Conservation (phyloP, 2,329 filamentous ascomycete species). For the Colletotrichum liaoningense region DNA sequence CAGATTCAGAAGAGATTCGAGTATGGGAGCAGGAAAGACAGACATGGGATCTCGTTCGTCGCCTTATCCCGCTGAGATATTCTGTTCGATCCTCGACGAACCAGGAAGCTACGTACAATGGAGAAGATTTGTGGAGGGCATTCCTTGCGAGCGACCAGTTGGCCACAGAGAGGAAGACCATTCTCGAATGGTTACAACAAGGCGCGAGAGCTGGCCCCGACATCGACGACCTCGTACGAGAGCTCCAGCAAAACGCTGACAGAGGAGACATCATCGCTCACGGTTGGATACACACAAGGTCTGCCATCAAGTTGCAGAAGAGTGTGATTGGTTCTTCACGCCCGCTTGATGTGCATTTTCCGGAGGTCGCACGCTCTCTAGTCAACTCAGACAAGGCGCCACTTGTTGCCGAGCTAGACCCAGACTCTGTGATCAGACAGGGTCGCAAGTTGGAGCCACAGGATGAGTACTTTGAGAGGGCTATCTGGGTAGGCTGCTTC, state of each 20-base stretch:
- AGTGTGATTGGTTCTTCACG: conserved; percentile 62
- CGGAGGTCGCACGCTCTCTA: conserved; percentile 66
- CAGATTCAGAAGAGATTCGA: conserved; percentile 55
- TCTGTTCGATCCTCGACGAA: conserved; percentile 42
- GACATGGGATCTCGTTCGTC: conserved; percentile 87
- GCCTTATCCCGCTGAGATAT: conserved; percentile 79
- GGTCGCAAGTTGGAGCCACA: conserved; percentile 79
- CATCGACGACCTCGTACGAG: conserved; percentile 80
- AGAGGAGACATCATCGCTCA: conserved; percentile 85
- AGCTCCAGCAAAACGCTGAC: conserved; percentile 81
- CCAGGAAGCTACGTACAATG: background rate
- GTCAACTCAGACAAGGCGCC: conserved; percentile 70
- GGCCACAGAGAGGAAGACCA: conserved; percentile 81
- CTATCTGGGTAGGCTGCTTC: conserved; percentile 94
- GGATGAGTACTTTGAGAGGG: conserved; percentile 89
- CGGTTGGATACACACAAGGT: conserved; percentile 92
- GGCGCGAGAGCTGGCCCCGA: conserved; percentile 78
- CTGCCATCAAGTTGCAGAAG: conserved; percentile 91
- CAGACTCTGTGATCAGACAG: conserved; percentile 88
- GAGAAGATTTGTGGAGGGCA: conserved; percentile 52
- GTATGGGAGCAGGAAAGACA: conserved; percentile 86
- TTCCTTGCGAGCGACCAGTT: conserved; percentile 80
- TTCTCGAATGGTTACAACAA: conserved; percentile 88
- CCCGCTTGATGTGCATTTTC: conserved; percentile 69
- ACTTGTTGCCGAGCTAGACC: conserved; percentile 89